Base-by-base conservation (phyloP, 2,329 filamentous ascomycete genomes). In the Dothistroma septosporum region DNA sequence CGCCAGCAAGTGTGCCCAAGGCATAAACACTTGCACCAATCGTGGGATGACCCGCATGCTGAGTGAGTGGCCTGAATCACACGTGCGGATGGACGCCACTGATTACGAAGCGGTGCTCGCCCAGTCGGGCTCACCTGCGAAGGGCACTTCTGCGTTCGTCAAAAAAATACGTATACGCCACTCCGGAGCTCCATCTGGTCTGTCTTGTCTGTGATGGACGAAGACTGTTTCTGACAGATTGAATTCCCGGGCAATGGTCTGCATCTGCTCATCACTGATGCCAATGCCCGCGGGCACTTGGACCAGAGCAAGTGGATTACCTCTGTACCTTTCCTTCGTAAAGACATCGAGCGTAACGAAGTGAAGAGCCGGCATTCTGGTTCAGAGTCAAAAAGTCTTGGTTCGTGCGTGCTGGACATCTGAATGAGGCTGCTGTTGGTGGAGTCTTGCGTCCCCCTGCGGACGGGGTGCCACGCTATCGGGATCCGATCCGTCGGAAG, bases 151-250 rank as follows among this genome's bases (percentile, higher is more conserved):
- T 11, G 65, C 68, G 8, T 73, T 71, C 0, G 77, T 76, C 46
- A 79, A 79, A 75, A 85, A 85, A 66, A 85, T 85, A 68, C 84
- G 79, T 55, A 85, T 73, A 2, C 69, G 73, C 78, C 78, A 80
- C 57, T 71, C 67, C 6, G 66, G 64, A 0, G 66, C 32, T 0
- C 60, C 61, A 49, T 71, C 65, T 7, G 62, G 59, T 10, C 37
- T 32, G 1, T 61, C 55, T 1, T 19, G 12, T 64, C 64, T 31
- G 14, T 69, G 75, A 64, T 83, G 78, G 19, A 85, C 69, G 63
- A 86, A 84, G 24, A 83, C 80, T 0, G 81, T 83, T 64, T 86
- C 83, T 0, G 82, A 83, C 41, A 83, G 75, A 64, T 85, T 85
- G 75, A 85, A 85, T 64, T 85, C 83, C 33, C 74, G 72, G 5